Conservation (phyloP, 1,284 basidiomycete genomes). For the Tilletia horrida region DNA sequence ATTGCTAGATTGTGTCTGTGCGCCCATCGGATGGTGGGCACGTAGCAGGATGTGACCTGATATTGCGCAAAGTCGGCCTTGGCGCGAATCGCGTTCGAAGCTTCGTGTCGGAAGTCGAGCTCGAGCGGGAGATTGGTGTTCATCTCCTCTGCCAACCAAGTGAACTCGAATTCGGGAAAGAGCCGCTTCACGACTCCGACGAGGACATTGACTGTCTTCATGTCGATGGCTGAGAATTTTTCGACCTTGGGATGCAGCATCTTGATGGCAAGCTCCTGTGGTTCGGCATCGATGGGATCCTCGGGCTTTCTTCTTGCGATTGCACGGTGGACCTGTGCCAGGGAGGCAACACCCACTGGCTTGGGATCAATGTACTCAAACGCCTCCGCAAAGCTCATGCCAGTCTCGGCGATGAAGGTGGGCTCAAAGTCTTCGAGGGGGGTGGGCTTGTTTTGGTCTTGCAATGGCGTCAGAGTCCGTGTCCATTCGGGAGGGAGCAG, state of each 20-base stretch:
- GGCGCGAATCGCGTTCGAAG: conserved; percentile 74
- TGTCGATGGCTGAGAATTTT: conserved; percentile 88
- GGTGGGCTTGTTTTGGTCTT: conserved; percentile 54
- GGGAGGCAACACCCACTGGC: conserved; percentile 88
- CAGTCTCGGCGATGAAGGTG: conserved; percentile 51
- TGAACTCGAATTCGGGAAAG: conserved; percentile 81
- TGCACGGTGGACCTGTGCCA: conserved; percentile 92
- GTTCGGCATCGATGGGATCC: conserved; percentile 21
- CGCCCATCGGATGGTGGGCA: conserved; percentile 80
- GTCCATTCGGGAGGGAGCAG: conserved; percentile 73
- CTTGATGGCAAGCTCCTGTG: conserved; percentile 82
- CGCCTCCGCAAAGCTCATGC: conserved; percentile 47
- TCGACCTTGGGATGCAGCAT: conserved; percentile 91
- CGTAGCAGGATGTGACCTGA: conserved; percentile 67
- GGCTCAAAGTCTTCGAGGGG: conserved; percentile 51
- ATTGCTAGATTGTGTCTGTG: conserved; percentile 84
- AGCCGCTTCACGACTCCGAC: conserved; percentile 80
- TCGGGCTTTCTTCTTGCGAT: conserved; percentile 67
- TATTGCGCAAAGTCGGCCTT: conserved; percentile 66
- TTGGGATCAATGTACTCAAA: conserved; percentile 73
- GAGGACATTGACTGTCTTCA: conserved; percentile 60
- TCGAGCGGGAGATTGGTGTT: conserved; percentile 78
- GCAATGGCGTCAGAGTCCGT: conserved; percentile 64
- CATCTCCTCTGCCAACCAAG: conserved; percentile 67
- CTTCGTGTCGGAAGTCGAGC: conserved; percentile 89